Conservation (phyloP, 345 rosid genomes). For the Populus pruinosa region DNA sequence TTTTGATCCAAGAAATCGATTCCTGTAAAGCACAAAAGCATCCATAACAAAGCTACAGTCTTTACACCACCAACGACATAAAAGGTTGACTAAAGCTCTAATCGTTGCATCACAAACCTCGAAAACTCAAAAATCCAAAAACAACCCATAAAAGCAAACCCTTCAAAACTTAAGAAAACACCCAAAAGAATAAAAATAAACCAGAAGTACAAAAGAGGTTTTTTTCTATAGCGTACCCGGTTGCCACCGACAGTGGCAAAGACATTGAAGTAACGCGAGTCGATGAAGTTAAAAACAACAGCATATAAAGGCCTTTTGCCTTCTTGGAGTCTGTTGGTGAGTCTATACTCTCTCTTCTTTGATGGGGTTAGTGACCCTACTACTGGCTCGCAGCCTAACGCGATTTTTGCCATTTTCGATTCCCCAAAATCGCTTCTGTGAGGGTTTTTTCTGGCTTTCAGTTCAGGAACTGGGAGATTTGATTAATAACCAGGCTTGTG, state of each 20-base stretch:
- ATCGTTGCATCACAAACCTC: no score
- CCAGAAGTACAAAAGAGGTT: no score
- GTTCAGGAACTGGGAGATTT: no score
- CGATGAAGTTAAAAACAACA: slow-evolving; percentile 90
- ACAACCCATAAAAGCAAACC: no score
- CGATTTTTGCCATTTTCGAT: slow-evolving; percentile 56
- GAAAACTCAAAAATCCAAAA: no score
- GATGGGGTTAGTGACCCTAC: slow-evolving; percentile 71
- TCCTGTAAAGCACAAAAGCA: no score
- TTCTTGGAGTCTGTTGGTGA: slow-evolving; percentile 84
- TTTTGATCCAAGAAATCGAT: no score
- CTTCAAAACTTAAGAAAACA: no score
- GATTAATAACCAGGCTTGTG: no score
- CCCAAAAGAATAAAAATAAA: not conserved
- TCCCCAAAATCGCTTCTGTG: not conserved
- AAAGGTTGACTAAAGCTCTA: no score
- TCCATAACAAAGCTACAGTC: no score
- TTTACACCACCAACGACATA: no score
- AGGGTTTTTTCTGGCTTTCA: not conserved
- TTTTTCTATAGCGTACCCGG: slow-evolving; percentile 39
- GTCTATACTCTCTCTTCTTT: slow-evolving; percentile 73
- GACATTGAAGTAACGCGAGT: slow-evolving; percentile 81
- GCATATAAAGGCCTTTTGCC: slow-evolving; percentile 93
- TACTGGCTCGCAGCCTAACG: slow-evolving; percentile 77
- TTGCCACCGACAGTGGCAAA: slow-evolving; percentile 96